Evolutionary conservation across 176 grass and related monocot genomes (phyloP).

Genomic region (Triticum timopheevii): DNA sequence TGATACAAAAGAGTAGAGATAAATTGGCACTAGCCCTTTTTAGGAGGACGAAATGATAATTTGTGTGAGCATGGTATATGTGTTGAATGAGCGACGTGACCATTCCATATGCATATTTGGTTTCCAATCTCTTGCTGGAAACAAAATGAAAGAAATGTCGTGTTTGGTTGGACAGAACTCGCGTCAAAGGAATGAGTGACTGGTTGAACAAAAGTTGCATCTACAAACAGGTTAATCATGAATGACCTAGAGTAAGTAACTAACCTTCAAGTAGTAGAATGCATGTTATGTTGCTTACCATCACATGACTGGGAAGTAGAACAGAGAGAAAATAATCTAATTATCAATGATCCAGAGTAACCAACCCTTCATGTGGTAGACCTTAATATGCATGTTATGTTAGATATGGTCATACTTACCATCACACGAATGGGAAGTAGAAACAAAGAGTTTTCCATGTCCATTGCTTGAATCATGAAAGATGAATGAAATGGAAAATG

Average conservation of each 20-base stretch:
- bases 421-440: background rate
- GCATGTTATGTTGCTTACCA: background rate
- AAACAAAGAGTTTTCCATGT: background rate
- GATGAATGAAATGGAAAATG: background rate
- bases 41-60: too few relatives aligned
- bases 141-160: background rate
- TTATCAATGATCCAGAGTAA: too few relatives aligned
- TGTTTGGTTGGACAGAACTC: background rate
- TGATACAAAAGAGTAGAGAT: too few relatives aligned
- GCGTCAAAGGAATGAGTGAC: background rate
- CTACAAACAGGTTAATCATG: background rate
- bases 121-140: background rate
- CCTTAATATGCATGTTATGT: background rate
- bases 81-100: too few relatives aligned
- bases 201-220: background rate
- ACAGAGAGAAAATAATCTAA: too few relatives aligned
- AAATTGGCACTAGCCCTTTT: too few relatives aligned
- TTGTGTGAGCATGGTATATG: too few relatives aligned
- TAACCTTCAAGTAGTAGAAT: background rate
- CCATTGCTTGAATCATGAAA: background rate
- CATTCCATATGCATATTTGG: background rate
- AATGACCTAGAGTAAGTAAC: background rate
- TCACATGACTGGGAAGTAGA: background rate
- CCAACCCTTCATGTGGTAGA: too few relatives aligned
- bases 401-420: background rate